Evolutionary conservation across 441 rosid genomes (phyloP).

Genomic region (Euphorbia celastroides): DNA sequence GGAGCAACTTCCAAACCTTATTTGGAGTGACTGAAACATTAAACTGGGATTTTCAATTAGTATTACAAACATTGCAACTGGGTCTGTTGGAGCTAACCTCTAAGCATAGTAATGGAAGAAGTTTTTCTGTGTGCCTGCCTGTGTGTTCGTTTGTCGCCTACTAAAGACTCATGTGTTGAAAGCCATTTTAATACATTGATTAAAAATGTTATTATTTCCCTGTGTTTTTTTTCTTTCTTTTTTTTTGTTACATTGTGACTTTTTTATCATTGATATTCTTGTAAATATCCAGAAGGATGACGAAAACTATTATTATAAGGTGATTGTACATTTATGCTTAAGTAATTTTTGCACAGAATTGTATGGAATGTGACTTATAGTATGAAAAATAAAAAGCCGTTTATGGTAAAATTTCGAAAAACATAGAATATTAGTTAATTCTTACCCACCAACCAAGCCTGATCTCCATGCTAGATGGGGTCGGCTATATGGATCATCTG

Average conservation of each 20-base stretch:
- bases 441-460: too few species aligned
- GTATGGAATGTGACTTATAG: too few species aligned
- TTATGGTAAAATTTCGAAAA: too few species aligned
- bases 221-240: too few species aligned
- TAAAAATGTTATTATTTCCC: not conserved
- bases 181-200: not conserved
- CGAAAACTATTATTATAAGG: too few species aligned
- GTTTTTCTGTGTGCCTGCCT: not conserved
- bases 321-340: not conserved
- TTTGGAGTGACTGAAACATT: conserved; percentile 14
- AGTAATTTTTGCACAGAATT: not conserved
- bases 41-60: not conserved
- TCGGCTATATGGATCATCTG: too few species aligned
- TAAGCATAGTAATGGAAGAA: not conserved
- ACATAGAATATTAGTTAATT: too few species aligned
- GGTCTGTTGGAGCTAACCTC: not conserved
- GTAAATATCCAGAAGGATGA: too few species aligned
- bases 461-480: too few species aligned
- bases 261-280: not conserved
- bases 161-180: not conserved
- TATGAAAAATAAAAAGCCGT: too few species aligned
- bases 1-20: conserved; percentile 30
- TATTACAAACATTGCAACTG: not conserved
- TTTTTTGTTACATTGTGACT: too few species aligned
- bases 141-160: not conserved